Evolutionary conservation across 2,329 filamentous ascomycete species (phyloP).

Genomic region (Phaeosphaeriaceae sp.): DNA sequence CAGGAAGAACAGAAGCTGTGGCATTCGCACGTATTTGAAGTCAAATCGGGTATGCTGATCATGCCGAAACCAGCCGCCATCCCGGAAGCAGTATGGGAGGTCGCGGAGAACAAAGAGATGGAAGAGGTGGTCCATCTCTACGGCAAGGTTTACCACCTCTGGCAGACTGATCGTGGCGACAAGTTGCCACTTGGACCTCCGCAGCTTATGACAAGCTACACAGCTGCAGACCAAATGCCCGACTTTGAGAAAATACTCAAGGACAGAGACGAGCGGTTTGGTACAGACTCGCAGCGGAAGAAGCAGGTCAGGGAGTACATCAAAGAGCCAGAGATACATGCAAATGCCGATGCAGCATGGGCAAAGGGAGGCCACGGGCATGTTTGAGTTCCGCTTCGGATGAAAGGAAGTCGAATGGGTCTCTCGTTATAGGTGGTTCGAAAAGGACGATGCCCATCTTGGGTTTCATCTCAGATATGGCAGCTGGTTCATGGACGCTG

Average conservation of each 20-base stretch:
- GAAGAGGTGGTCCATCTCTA: slow-evolving; percentile 76
- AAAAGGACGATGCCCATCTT: background rate
- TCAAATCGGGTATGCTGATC: slow-evolving; percentile 80
- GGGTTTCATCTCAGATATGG: background rate
- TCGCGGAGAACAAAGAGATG: slow-evolving; percentile 82
- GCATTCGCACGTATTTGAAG: slow-evolving; percentile 80
- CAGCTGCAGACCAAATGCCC: slow-evolving; percentile 56
- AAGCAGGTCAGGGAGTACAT: slow-evolving; percentile 62
- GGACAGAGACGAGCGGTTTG: slow-evolving; percentile 63
- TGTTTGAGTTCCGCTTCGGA: background rate
- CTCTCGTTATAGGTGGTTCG: background rate
- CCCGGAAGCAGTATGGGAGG: slow-evolving; percentile 72
- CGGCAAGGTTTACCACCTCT: slow-evolving; percentile 85
- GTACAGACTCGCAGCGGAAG: slow-evolving; percentile 60
- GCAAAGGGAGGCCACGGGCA: slow-evolving; percentile 34
- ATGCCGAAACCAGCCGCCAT: slow-evolving; percentile 69
- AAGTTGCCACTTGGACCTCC: slow-evolving; percentile 66
- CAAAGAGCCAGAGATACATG: slow-evolving; percentile 55
- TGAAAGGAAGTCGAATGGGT: background rate
- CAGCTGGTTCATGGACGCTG: slow-evolving; percentile 11
- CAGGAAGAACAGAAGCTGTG: slow-evolving; percentile 75
- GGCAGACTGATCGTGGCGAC: slow-evolving; percentile 82
- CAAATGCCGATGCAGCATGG: slow-evolving; percentile 59
- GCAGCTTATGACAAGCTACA: slow-evolving; percentile 70
- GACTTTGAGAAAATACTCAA: slow-evolving; percentile 54